Evolutionary conservation across 2,329 filamentous ascomycete genomes (phyloP), one percentile per base, ranked within the genome.

Genomic region (Penicillium oxalicum): DNA sequence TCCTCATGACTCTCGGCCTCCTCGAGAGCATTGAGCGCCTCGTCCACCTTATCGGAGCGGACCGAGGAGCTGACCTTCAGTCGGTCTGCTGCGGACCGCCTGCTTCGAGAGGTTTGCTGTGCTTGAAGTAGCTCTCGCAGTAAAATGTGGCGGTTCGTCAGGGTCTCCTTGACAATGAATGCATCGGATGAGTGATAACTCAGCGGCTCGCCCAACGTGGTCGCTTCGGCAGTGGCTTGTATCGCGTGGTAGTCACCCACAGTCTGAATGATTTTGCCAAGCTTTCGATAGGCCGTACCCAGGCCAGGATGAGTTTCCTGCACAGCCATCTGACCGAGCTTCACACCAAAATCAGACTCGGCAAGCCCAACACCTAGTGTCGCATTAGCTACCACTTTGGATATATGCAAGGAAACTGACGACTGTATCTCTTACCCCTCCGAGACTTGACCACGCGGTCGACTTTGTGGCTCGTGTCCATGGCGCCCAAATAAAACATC

Each of bases 381-480:
- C 29, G 11, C 29, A 38, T 53, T 35, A 58, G 52, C 41, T 44
- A 26, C 40, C 36, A 32, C 25, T n/a, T 13, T 7, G 13, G 11
- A 27, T 5, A 12, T 12, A 32, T 25, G n/a, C 11, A 25, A 9
- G 8, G 25, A 5, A 5, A 25, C 25, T 18, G 9, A 27, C 11
- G 39, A 11, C 13, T 12, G 24, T 26, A 44, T 11, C 52, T 67
- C 74, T 57, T 80, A 95, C 91, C 88, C 83, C 91, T 81, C 65
- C 93, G 81, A 52, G 86, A 83, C 73, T 95, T 97, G 56, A 98
- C 93, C 32, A 97, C 80, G 65, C 86, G 88, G 64, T 98, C 93
- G 29, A 98, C 83, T 72, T 96, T 97, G 71, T 98, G 93, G 38
- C 90, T 89, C n/a, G 89, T 83, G 66, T 97, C 93, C 89, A 98